A percentile compares a stretch with the other conserved stretches of the same genome.
Conservation (phyloP, 768 basidiomycete species). For the Leccinum uliginosum region DNA sequence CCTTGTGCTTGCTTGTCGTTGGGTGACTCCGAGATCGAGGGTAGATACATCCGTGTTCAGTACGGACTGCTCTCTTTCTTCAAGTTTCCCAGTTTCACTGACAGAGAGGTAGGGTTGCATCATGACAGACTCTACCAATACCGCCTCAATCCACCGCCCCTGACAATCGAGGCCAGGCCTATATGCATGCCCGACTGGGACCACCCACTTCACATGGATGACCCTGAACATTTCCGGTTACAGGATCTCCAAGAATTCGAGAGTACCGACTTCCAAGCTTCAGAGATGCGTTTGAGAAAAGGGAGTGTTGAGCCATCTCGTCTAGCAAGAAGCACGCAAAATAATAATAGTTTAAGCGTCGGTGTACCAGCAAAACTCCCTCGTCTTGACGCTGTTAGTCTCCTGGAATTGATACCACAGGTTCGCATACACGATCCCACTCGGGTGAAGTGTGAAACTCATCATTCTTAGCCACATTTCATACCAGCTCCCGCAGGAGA, state of each 20-base stretch:
- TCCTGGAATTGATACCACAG: constrained; percentile 42
- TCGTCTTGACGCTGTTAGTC: constrained; percentile 32
- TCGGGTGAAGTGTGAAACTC: constrained; percentile 4
- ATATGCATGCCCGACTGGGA: constrained; percentile 38
- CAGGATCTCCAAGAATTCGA: constrained; percentile 43
- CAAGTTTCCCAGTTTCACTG: constrained; percentile 4
- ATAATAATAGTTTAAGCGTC: neutral
- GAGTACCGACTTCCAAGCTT: constrained; percentile 29
- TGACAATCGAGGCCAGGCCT: neutral
- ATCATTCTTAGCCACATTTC: constrained; percentile 24
- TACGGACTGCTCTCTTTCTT: constrained; percentile 10
- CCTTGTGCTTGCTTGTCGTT: constrained; percentile 18
- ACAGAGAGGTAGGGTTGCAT: constrained; percentile 15
- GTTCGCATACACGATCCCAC: constrained; percentile 29
- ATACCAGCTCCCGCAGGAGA: constrained; percentile 13
- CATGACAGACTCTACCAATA: constrained; percentile 22
- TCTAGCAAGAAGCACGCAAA: constrained; percentile 10
- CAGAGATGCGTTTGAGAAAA: neutral
- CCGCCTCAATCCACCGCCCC: constrained; percentile 14
- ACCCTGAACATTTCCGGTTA: constrained; percentile 35
- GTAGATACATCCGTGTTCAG: constrained; percentile 17
- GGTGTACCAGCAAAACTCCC: constrained; percentile 28
- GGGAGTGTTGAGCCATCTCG: neutral
- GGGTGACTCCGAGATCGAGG: constrained; percentile 18
- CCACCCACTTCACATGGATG: constrained; percentile 20